Evolutionary conservation across 179 eudicot genomes (phyloP).

Genomic region (Patellifolia procumbens): DNA sequence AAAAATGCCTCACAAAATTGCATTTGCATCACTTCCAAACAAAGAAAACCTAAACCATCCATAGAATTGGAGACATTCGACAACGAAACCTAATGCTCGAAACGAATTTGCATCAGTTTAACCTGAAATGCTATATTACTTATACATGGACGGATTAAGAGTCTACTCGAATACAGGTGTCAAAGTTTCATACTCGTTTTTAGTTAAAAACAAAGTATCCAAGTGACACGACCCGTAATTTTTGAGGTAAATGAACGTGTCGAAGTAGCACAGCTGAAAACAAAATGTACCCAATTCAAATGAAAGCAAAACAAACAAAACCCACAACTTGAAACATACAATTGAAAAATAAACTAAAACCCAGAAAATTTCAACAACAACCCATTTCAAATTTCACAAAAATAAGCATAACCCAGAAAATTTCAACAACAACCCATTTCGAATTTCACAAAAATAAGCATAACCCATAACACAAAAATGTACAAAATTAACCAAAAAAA

Average conservation of each 20-base stretch:
- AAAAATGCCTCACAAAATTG: neutral
- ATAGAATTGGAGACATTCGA: neutral
- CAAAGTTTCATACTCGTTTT: too few relatives aligned
- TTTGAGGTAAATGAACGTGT: too few relatives aligned
- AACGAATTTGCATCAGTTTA: neutral
- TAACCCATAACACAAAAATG: neutral
- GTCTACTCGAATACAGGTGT: too few relatives aligned
- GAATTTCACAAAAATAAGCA: neutral
- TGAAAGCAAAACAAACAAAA: neutral
- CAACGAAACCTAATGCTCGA: neutral
- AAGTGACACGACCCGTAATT: too few relatives aligned
- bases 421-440: slow-evolving; percentile 1
- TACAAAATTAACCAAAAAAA: neutral
- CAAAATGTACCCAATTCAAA: neutral
- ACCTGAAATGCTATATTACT: neutral
- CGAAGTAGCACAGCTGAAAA: neutral
- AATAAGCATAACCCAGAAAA: neutral
- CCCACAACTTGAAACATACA: neutral
- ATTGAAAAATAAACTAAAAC: neutral
- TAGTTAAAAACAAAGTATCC: too few relatives aligned
- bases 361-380: neutral
- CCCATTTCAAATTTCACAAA: neutral
- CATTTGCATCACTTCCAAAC: neutral
- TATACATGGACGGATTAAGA: too few relatives aligned
- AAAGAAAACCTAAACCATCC: neutral